Conservation (phyloP, 2,329 filamentous ascomycete species). For the Sarocladium oryzae region DNA sequence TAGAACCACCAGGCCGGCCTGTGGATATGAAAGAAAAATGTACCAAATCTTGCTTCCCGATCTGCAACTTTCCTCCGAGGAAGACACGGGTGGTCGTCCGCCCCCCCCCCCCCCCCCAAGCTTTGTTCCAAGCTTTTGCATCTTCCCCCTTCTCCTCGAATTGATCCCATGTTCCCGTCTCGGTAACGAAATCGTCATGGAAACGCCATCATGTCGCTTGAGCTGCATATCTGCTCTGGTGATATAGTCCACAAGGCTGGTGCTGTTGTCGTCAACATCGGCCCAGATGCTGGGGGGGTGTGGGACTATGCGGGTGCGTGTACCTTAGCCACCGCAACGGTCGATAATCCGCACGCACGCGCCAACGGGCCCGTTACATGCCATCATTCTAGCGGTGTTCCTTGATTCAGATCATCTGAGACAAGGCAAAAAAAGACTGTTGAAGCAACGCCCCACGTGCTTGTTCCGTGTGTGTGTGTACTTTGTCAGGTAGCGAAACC, state of each 20-base stretch:
- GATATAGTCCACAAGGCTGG: neutral
- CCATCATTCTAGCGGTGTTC: neutral
- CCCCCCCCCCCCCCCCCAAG: too few relatives aligned
- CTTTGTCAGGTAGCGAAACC: constrained; percentile 1
- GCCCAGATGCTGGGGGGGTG: neutral
- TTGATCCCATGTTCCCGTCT: neutral
- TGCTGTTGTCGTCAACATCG: constrained; percentile 1
- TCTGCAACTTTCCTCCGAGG: constrained; percentile 2
- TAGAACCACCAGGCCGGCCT: constrained; percentile 8
- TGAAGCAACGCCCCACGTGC: neutral
- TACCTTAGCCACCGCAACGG: constrained; percentile 5
- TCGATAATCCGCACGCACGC: neutral
- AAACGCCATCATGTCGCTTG: neutral
- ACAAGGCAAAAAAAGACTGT: neutral
- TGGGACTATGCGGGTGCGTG: neutral
- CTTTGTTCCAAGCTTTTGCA: neutral
- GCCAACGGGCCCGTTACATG: neutral
- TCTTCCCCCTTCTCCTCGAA: neutral
- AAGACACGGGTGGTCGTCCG: neutral
- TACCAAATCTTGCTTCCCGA: constrained; percentile 1
- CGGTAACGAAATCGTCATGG: neutral
- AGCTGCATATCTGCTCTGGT: neutral
- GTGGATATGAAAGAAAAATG: constrained; percentile 1
- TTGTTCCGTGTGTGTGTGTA: neutral
- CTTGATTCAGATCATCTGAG: constrained; percentile 7